Evolutionary conservation across 306 rosid genomes (phyloP).

Genomic region (Cicer bijugum): DNA sequence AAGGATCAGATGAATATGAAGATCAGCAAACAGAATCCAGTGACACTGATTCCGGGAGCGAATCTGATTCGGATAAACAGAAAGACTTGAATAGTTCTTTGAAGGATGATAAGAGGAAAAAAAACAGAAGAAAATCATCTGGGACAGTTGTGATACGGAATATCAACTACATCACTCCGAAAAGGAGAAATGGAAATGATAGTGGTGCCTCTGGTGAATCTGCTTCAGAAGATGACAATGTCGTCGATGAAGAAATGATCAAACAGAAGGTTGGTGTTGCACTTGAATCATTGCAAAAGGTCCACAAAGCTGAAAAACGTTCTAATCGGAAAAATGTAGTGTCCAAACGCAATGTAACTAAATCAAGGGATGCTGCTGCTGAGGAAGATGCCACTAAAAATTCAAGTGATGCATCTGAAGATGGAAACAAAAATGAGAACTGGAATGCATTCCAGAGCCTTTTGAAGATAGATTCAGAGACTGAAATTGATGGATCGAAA

Average conservation of each 20-base stretch:
- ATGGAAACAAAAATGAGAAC: conserved; percentile 45
- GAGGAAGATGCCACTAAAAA: conserved; percentile 44
- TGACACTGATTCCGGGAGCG: conserved; percentile 53
- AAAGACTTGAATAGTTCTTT: conserved; percentile 49
- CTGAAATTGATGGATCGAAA: conserved; percentile 40
- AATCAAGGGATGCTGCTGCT: conserved; percentile 40
- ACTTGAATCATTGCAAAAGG: conserved; percentile 55
- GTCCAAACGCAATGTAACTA: conserved; percentile 18
- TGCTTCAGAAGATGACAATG: conserved; percentile 47
- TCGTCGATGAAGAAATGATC: conserved; percentile 45
- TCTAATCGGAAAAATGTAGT: conserved; percentile 41
- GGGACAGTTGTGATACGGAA: conserved; percentile 71
- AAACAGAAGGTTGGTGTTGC: conserved; percentile 54
- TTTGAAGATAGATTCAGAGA: conserved; percentile 54
- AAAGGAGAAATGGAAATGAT: conserved; percentile 63
- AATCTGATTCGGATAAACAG: conserved; percentile 52
- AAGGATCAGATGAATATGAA: conserved; percentile 49
- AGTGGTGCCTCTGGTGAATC: conserved; percentile 57
- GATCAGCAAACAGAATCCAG: conserved; percentile 54
- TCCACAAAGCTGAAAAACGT: conserved; percentile 50
- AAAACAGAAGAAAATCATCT: conserved; percentile 54
- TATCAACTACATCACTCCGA: conserved; percentile 72
- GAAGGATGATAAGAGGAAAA: conserved; percentile 54
- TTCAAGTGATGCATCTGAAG: conserved; percentile 39
- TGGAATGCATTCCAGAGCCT: conserved; percentile 58